These are phyloP conservation scores for Capronia coronata DNA, from an alignment of 2,329 filamentous ascomycete species.

Conservation along the genomic window DNA sequence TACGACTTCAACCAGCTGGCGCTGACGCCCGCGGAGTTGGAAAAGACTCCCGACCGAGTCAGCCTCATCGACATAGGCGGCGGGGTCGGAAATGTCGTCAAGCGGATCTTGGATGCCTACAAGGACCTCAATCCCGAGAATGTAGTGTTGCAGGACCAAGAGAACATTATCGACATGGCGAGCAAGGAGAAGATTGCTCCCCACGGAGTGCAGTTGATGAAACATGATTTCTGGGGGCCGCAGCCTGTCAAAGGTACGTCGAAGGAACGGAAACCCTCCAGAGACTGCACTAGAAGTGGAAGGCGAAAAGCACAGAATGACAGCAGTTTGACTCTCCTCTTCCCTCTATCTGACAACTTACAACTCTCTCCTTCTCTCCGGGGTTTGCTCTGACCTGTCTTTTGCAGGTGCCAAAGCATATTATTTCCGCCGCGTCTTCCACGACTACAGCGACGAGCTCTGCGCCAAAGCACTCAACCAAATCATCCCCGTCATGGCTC, in stretches of 20 bases:
- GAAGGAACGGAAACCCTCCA: not conserved
- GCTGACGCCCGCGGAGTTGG: conserved; percentile 6
- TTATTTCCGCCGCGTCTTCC: conserved; percentile 31
- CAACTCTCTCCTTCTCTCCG: too few species aligned
- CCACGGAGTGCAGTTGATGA: conserved; percentile 30
- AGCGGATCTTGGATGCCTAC: conserved; percentile 11
- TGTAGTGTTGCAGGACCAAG: conserved; percentile 18
- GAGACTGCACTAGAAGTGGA: not conserved
- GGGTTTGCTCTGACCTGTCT: not conserved
- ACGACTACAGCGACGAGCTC: conserved; percentile 29
- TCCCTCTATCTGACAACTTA: too few species aligned
- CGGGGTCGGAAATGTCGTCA: conserved; percentile 16
- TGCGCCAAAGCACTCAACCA: conserved; percentile 28
- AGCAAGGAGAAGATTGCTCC: conserved; percentile 15
- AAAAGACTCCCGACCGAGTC: conserved; percentile 4
- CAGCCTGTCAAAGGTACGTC: conserved; percentile 29
- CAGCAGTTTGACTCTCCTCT: too few species aligned
- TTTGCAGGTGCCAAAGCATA: conserved; percentile 30
- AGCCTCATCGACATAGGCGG: conserved; percentile 24
- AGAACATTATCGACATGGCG: conserved; percentile 5
- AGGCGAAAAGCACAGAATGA: not conserved
- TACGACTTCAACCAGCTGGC: conserved; percentile 16
- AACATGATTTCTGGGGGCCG: conserved; percentile 30
- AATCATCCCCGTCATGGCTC: conserved; percentile 27
- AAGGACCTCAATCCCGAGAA: conserved; percentile 9